phyloP scores from a whole-genome alignment of 805 yeast species.

The Saturnispora serradocipensis region DNA sequence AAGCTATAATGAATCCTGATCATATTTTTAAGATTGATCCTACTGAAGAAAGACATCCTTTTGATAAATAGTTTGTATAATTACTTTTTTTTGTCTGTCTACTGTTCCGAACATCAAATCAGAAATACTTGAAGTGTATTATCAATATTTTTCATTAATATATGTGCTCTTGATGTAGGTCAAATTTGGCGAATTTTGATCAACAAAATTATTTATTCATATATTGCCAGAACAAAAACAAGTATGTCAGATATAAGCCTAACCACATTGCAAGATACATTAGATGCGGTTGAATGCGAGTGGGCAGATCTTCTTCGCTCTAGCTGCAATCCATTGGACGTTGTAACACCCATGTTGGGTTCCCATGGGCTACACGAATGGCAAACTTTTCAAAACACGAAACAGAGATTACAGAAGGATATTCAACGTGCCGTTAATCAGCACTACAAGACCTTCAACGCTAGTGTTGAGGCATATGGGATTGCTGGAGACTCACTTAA shows the following conservation, averaged over 20 bases:
- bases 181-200: background rate
- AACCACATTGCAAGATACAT: conserved; percentile 6
- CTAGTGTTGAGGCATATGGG: conserved; percentile 77
- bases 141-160: background rate
- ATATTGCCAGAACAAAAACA: background rate
- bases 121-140: background rate
- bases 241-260: conserved; percentile 1
- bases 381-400: conserved; percentile 55
- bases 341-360: conserved; percentile 70
- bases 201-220: background rate
- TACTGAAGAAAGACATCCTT: conserved; percentile 20
- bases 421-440: conserved; percentile 67
- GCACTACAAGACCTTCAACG: conserved; percentile 77
- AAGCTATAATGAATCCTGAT: conserved; percentile 67
- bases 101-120: background rate
- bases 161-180: background rate
- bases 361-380: conserved; percentile 72
- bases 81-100: background rate
- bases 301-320: conserved; percentile 36
- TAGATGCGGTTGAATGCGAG: conserved; percentile 12
- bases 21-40: conserved; percentile 69
- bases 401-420: conserved; percentile 44
- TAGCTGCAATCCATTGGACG: conserved; percentile 72
- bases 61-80: conserved; percentile 9
- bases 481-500: conserved; percentile 53